phyloP scores from a whole-genome alignment of 768 basidiomycete genomes.

The Lentinula lateritia region DNA sequence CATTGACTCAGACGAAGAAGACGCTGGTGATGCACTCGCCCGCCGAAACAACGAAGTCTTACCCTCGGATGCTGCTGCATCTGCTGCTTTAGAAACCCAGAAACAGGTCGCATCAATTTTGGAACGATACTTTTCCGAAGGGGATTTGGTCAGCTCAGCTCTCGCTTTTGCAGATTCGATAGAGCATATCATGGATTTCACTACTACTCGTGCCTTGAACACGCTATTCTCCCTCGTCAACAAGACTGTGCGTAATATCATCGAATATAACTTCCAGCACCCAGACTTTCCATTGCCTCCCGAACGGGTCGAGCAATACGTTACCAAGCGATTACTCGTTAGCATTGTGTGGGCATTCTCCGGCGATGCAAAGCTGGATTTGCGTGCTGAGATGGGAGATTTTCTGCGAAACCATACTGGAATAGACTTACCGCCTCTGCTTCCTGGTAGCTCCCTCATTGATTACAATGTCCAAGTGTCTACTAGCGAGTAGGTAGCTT shows the following conservation, averaged over 20 bases:
- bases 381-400: slow-evolving; percentile 85
- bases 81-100: slow-evolving; percentile 68
- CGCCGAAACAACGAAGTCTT: slow-evolving; percentile 46
- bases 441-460: slow-evolving; percentile 77
- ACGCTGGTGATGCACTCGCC: slow-evolving; percentile 52
- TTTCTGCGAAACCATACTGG: slow-evolving; percentile 81
- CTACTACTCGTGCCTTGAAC: slow-evolving; percentile 82
- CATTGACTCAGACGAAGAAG: slow-evolving; percentile 89
- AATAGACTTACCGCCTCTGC: slow-evolving; percentile 80
- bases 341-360: slow-evolving; percentile 98
- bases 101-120: slow-evolving; percentile 68
- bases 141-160: slow-evolving; percentile 76
- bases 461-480: slow-evolving; percentile 91
- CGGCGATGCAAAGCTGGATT: slow-evolving; percentile 89
- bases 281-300: slow-evolving; percentile 85
- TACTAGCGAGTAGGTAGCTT: slow-evolving; percentile 83
- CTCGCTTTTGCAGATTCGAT: slow-evolving; percentile 77
- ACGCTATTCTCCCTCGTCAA: slow-evolving; percentile 97
- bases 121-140: slow-evolving; percentile 76
- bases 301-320: slow-evolving; percentile 88
- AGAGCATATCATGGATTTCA: slow-evolving; percentile 99
- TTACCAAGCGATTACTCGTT: slow-evolving; percentile 83
- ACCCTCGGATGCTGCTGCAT: slow-evolving; percentile 44
- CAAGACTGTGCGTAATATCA: slow-evolving; percentile 88
- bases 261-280: slow-evolving; percentile 94